Conservation (phyloP, 2,329 filamentous ascomycete species). For the Pestalotiopsis sp. region DNA sequence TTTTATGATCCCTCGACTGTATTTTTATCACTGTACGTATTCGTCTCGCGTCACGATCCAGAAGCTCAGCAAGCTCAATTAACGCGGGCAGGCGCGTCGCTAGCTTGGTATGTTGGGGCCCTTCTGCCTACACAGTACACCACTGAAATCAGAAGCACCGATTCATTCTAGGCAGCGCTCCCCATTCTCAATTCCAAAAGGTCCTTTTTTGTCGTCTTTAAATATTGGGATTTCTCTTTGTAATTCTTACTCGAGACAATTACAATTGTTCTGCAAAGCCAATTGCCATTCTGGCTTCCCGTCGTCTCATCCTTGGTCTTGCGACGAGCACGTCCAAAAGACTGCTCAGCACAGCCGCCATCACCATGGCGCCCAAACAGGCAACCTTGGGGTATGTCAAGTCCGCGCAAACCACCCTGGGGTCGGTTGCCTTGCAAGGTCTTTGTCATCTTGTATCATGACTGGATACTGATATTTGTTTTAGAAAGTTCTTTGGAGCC, state of each 20-base stretch:
- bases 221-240: not conserved
- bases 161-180: slow-evolving; percentile 4
- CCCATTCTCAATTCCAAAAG: not conserved
- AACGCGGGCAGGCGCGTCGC: slow-evolving; percentile 11
- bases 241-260: not conserved
- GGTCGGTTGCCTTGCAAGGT: slow-evolving; percentile 22
- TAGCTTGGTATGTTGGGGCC: not conserved
- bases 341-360: slow-evolving; percentile 18
- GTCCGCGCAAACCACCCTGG: slow-evolving; percentile 36
- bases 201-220: not conserved
- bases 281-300: slow-evolving; percentile 27
- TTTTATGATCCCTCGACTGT: not conserved
- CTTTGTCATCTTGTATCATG: not conserved
- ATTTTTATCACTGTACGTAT: not conserved
- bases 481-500: slow-evolving; percentile 83
- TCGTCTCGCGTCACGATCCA: slow-evolving; percentile 4
- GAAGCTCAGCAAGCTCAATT: not conserved
- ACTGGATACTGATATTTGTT: slow-evolving; percentile 16
- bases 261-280: not conserved
- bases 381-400: slow-evolving; percentile 38
- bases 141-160: not conserved
- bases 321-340: slow-evolving; percentile 27
- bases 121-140: slow-evolving; percentile 13
- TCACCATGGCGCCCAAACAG: slow-evolving; percentile 36
- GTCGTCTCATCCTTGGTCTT: slow-evolving; percentile 23